Conservation (phyloP, 2,329 filamentous ascomycete genomes). For the Pseudocercospora pini-densiflorae region DNA sequence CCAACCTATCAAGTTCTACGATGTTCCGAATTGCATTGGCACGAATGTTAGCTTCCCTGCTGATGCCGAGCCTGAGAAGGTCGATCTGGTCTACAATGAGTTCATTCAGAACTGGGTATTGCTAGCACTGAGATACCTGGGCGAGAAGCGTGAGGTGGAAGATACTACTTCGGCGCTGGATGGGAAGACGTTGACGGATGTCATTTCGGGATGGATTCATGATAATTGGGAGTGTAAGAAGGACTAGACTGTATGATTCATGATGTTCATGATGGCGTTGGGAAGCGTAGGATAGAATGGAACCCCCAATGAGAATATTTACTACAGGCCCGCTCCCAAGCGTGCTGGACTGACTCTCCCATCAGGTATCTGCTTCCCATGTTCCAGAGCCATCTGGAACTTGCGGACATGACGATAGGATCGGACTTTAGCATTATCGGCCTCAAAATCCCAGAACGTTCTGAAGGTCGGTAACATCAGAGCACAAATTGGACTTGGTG, state of each 20-base stretch:
- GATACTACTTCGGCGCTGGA: slow-evolving; percentile 60
- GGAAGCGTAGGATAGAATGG: not conserved
- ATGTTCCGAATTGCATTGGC: slow-evolving; percentile 83
- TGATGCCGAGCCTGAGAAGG: slow-evolving; percentile 64
- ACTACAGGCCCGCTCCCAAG: not conserved
- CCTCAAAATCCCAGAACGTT: too few relatives aligned
- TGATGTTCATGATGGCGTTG: not conserved
- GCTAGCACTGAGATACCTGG: slow-evolving; percentile 69
- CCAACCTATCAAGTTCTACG: slow-evolving; percentile 72
- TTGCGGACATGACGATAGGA: too few relatives aligned
- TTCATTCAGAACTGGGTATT: slow-evolving; percentile 86
- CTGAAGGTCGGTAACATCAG: too few relatives aligned
- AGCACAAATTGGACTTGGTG: too few relatives aligned
- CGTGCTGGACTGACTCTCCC: not conserved
- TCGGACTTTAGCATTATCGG: too few relatives aligned
- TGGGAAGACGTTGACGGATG: slow-evolving; percentile 59
- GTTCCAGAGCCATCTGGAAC: too few relatives aligned
- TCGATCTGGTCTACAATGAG: slow-evolving; percentile 90
- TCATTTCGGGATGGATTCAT: slow-evolving; percentile 64
- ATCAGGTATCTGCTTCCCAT: too few relatives aligned
- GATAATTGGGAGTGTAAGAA: slow-evolving; percentile 51
- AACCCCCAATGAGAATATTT: not conserved
- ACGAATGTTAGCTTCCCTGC: slow-evolving; percentile 66
- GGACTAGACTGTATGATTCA: not conserved
- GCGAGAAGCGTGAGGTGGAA: slow-evolving; percentile 53